These are phyloP conservation scores for Macrophomina phaseolina DNA, from an alignment of 2,329 filamentous ascomycete genomes.

Conservation along the genomic window DNA sequence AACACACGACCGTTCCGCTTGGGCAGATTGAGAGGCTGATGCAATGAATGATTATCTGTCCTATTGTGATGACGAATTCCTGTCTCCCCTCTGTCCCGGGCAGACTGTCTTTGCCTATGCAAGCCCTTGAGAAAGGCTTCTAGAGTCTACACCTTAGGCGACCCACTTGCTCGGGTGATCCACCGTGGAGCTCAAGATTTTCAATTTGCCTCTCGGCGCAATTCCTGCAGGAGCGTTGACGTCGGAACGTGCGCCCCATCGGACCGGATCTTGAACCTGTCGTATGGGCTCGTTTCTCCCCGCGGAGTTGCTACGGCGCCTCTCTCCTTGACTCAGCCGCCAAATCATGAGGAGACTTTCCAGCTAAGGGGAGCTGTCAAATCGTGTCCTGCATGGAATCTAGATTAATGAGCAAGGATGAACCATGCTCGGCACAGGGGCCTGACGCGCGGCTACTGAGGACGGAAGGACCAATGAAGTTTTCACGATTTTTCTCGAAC, in stretches of 20 bases:
- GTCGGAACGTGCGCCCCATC: background rate
- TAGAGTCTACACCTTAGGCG: background rate
- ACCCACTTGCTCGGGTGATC: background rate
- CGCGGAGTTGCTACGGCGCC: background rate
- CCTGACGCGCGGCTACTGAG: conserved; percentile 9
- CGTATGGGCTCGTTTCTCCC: background rate
- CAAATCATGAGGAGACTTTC: background rate
- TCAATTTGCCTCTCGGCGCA: background rate
- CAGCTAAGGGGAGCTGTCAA: background rate
- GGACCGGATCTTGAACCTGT: background rate
- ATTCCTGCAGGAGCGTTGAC: background rate
- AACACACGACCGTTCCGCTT: conserved; percentile 17
- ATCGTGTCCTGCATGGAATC: background rate
- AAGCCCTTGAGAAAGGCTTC: background rate
- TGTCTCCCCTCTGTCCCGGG: background rate
- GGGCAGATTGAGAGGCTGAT: conserved; percentile 18
- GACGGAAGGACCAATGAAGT: background rate
- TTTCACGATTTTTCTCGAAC: background rate
- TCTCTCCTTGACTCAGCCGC: background rate
- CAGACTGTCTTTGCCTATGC: background rate
- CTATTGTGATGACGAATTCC: background rate
- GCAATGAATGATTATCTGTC: background rate
- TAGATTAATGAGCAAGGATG: conserved; percentile 2
- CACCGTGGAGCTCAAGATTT: background rate
- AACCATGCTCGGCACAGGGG: background rate